Base-by-base conservation (phyloP, 352 stramenopile species). In the Globisporangium cederbergense region DNA sequence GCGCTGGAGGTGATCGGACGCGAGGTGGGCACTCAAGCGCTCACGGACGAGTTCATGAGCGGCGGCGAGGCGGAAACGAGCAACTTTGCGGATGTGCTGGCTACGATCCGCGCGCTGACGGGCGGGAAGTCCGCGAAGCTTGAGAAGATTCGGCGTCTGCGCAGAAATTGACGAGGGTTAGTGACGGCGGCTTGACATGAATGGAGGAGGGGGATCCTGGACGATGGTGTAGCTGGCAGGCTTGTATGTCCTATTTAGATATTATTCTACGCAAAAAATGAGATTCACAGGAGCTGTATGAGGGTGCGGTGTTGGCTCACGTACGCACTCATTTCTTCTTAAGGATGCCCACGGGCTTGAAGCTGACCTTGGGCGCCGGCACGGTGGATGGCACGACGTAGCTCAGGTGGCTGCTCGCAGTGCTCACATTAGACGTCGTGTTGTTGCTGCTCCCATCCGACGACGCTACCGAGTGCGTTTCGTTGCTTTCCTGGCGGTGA, bases 1-100 rank as follows among this genome's bases (percentile, higher is more conserved):
- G 83, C 85, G 20, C 74, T 95, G 13, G 86, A 95, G 45, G 79
- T 93, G 22, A 84, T 96, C 60, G 80, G 68, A 10, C 77, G 79
- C 8, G 80, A 93, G 57, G 84, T 79, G 14, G 88, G 87, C 18
- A 79, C 78, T 36, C 72, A 73, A 40, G 25, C 60, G 16, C 46
- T 71, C n/a, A 34, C 28, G 4, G 58, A 68, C 40, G 61, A 59
- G 6, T 61, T 69, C 46, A 66, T 34, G 57, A 47, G 54, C 25
- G 52, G 46, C 10, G 62, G 56, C 34, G 55, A 53, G 18, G 65
- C 55, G 13, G 64, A 67, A 16, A 13, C 52, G 4, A 76, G 79
- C 2, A 94, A 93, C 71, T 94, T 94, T 40, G 74, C 70, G 2
- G 72, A 86, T 4, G 56, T 90, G 20, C 72, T 94, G 11, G 64